Evolutionary conservation across 1,139 yeast genomes (phyloP).

Genomic region (Hemisphaericaspora subhashii): DNA sequence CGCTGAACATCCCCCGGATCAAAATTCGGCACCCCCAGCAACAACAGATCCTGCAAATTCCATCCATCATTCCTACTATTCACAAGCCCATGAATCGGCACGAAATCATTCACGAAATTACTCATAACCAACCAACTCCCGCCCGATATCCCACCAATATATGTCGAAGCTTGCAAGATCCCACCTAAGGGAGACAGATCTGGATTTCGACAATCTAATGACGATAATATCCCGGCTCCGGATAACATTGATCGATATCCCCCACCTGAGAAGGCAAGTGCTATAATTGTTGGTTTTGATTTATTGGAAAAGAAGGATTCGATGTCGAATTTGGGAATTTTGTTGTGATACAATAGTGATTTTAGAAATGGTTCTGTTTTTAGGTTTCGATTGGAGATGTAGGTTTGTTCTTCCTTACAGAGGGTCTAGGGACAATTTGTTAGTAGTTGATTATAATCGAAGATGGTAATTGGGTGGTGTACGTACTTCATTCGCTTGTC

Average conservation of each 20-base stretch:
- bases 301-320: constrained; percentile 17
- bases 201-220: constrained; percentile 49
- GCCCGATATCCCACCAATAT: constrained; percentile 68
- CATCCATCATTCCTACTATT: constrained; percentile 29
- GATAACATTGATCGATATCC: constrained; percentile 69
- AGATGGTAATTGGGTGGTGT: neutral
- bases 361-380: constrained; percentile 31
- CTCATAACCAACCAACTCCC: constrained; percentile 66
- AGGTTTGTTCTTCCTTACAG: constrained; percentile 34
- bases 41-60: constrained; percentile 48
- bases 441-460: too few species aligned
- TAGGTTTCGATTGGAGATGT: constrained; percentile 33
- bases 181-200: constrained; percentile 46
- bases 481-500: constrained; percentile 38
- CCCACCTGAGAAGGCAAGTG: constrained; percentile 70
- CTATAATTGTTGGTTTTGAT: constrained; percentile 40
- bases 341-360: constrained; percentile 33
- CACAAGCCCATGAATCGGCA: constrained; percentile 38
- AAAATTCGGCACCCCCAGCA: constrained; percentile 56
- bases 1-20: constrained; percentile 23
- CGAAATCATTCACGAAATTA: constrained; percentile 47
- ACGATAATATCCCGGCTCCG: constrained; percentile 62
- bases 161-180: constrained; percentile 51
- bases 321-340: constrained; percentile 39
- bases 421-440: constrained; percentile 15